phyloP scores from a whole-genome alignment of 164 flowering plant genomes.

The Cinnamomum chago region DNA sequence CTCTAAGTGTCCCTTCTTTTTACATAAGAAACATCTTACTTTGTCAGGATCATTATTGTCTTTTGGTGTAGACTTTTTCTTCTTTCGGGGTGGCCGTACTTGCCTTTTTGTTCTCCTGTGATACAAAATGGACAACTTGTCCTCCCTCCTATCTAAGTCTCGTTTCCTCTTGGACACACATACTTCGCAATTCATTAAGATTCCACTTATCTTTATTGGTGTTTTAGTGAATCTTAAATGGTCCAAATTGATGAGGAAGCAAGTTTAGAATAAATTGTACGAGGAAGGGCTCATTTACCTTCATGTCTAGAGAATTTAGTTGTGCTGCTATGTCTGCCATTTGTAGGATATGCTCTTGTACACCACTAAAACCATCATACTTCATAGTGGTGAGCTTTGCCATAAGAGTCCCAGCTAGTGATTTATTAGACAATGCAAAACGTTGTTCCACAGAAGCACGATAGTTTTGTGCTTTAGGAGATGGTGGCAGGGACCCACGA shows the following conservation, averaged over 20 bases:
- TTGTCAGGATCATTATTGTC: not conserved
- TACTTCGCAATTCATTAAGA: not conserved
- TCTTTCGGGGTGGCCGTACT: not conserved
- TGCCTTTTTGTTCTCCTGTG: not conserved
- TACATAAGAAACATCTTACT: not conserved
- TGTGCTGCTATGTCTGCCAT: not conserved
- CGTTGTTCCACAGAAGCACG: not conserved
- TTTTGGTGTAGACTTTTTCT: not conserved
- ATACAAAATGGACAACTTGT: not conserved
- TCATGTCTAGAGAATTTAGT: not conserved
- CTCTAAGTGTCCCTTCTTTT: not conserved
- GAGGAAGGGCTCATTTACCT: not conserved
- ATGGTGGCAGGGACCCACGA: not conserved
- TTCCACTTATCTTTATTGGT: not conserved
- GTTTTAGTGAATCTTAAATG: not conserved
- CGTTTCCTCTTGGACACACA: not conserved
- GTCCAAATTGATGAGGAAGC: not conserved
- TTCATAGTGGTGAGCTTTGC: not conserved
- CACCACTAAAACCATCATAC: not conserved
- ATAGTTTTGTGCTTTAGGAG: not conserved
- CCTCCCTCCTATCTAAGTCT: not conserved
- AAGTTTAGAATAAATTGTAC: not conserved
- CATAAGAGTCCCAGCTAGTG: not conserved
- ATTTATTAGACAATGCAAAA: not conserved
- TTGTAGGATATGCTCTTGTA: not conserved